Evolutionary conservation across 306 rosid species (phyloP).

Genomic region (Vigna angularis): DNA sequence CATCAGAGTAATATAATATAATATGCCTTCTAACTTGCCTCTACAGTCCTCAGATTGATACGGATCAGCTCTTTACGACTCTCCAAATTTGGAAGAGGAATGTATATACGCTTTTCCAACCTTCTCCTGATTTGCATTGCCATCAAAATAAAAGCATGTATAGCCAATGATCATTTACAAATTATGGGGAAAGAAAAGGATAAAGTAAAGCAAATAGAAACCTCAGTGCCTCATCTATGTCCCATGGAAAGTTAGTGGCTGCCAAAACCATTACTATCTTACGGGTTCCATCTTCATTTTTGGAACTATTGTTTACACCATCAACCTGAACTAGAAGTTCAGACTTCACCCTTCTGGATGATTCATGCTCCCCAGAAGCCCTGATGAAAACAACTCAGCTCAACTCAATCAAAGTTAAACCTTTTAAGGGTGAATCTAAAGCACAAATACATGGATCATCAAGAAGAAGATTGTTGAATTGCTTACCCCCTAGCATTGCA

Average conservation of each 20-base stretch:
- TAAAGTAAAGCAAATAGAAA: constrained; percentile 42
- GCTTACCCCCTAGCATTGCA: constrained; percentile 96
- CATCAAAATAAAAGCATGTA: constrained; percentile 27
- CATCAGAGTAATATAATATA: not conserved
- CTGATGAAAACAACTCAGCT: constrained; percentile 51
- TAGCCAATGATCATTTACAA: constrained; percentile 12
- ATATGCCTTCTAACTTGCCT: constrained; percentile 55
- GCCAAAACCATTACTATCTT: constrained; percentile 97
- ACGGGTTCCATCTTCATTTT: constrained; percentile 90
- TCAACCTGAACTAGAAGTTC: constrained; percentile 99
- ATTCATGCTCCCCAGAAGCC: constrained; percentile 99
- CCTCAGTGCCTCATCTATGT: constrained; percentile 98
- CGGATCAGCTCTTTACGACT: constrained; percentile 92
- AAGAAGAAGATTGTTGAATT: not conserved
- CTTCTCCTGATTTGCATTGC: constrained; percentile 78
- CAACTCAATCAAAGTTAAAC: constrained; percentile 35
- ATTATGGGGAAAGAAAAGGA: not conserved
- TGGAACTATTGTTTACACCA: constrained; percentile 82
- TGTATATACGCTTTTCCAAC: constrained; percentile 95
- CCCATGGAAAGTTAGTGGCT: constrained; percentile 99
- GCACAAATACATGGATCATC: not conserved
- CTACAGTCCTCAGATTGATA: constrained; percentile 91
- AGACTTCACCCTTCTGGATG: constrained; percentile 98
- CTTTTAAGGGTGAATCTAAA: constrained; percentile 14
- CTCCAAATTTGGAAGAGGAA: constrained; percentile 97